Evolutionary conservation across 1,284 basidiomycete genomes (phyloP), one percentile per base, ranked within the genome.

Genomic region (Meripilus lineatus): DNA sequence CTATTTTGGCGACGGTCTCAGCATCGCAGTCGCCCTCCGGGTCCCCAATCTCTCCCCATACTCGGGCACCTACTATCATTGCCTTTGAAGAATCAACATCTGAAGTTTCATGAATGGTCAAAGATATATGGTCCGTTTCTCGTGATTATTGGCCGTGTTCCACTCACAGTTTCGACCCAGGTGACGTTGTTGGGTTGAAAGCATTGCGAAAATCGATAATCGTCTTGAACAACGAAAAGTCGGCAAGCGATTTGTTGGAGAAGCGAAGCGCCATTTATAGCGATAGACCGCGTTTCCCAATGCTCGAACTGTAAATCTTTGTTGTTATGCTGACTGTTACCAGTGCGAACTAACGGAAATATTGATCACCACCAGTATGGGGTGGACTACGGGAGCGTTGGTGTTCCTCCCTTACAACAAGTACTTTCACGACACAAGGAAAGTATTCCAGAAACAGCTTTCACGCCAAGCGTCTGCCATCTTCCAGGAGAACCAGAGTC

Each of bases 201-300:
- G 30, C 38, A 11, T 30, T 53, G 13, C 42, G 51, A 2, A 47
- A 47, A 28, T 45, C 30, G 33, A 44, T 50, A 13, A 18, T 42
- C 10, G 10, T 42, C 17, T 30, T 50, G 25, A 48, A 42, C 33
- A 38, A 40, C 8, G 26, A 35, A 14, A 25, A 51, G 30, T 44
- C 33, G 5, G 42, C 47, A 2, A 14, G 38, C 3, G 51, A 52
- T n/a, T 38, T 55, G 15, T 41, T 55, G 30, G 51, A 51, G n/a
- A 53, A 50, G 30, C 40, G 42, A 24, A 45, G 46, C 18, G 22
- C 47, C 11, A 47, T 51, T 3, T 53, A 53, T 36, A 50, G 45
- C 11, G 34, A 53, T 36, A n/a, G 45, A 7, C 47, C 46, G 7
- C 10, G 36, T n/a, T 6, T 46, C 14, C 21, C 38, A 11, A 30